These are phyloP conservation scores for Apiospora rasikravindrae DNA, from an alignment of 2,329 filamentous ascomycete genomes.

Conservation along the genomic window DNA sequence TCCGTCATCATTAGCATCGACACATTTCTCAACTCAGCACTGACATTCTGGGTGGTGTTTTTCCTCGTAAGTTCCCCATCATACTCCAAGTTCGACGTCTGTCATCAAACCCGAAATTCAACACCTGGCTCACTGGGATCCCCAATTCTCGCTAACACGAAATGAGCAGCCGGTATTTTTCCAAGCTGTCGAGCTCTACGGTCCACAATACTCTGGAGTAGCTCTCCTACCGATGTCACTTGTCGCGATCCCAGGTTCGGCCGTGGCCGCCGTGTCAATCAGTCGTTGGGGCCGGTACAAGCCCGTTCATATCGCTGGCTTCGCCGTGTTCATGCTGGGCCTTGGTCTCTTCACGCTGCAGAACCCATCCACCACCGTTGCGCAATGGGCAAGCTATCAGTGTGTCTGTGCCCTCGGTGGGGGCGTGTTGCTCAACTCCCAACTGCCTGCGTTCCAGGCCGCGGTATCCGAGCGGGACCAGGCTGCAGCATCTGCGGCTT, in stretches of 20 bases:
- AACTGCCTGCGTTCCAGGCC: constrained; percentile 47
- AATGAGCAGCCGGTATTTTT: no score
- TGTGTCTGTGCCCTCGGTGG: constrained; percentile 42
- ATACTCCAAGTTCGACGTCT: no score
- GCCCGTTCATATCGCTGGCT: constrained; percentile 34
- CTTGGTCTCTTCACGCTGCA: constrained; percentile 45
- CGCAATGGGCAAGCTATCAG: constrained; percentile 44
- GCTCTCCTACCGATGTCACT: constrained; percentile 31
- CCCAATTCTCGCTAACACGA: no score
- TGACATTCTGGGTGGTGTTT: no score
- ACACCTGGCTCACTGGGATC: no score
- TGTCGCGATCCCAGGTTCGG: constrained; percentile 28
- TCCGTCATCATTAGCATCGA: no score
- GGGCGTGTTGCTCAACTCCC: constrained; percentile 44
- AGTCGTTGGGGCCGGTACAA: constrained; percentile 34
- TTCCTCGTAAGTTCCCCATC: no score
- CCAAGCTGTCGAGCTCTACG: constrained; percentile 42
- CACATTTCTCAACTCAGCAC: no score
- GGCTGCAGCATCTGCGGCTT: constrained; percentile 41
- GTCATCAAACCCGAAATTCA: no score
- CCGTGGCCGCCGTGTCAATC: constrained; percentile 31
- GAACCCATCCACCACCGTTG: constrained; percentile 37
- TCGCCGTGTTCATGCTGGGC: constrained; percentile 39
- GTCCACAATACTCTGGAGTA: constrained; percentile 39
- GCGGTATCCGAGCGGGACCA: constrained; percentile 35